Evolutionary conservation across 352 stramenopile genomes (phyloP), one percentile per base, ranked within the genome.

Genomic region (Phytophthora syringae): DNA sequence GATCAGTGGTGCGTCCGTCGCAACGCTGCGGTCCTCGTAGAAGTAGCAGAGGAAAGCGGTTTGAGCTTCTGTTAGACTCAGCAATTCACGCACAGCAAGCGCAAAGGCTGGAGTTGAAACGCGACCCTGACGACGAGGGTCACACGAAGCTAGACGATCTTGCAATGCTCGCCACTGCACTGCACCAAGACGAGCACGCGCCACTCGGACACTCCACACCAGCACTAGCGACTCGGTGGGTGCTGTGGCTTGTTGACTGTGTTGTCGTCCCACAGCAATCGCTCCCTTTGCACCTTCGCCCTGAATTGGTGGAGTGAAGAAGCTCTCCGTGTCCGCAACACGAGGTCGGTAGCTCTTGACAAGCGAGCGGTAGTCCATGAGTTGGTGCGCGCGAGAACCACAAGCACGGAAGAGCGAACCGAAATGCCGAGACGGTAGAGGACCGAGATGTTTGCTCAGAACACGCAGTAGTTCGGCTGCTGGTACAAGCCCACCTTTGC

Each of bases 161-260:
- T 93, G 89, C 22, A 91, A 51, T 2, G 62, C 27, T 24, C 72
- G 30, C 82, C 82, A 93, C 25, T 80, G 65, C 0, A 49, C 24
- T 1, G 53, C 20, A 0, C 64, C 58, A 45, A 93, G 61, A 50
- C 87, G 74, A 20, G 74, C 73, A 21, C 84, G 68, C 42, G 79
- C 69, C 12, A 88, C 75, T 18, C 82, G 84, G 32, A 91, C 74
- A 56, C 82, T 90, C 79, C 77, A 91, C 37, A 90, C 79, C 54
- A 93, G 83, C 13, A 91, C 72, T 7, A 87, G 74, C 48, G 82
- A 91, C 60, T 93, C 84, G 21, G 80, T 90, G 1, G 84, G 84
- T 39, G 65, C 65, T 25, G 65, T 74, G 62, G 82, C 65, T 76
- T 89, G 71, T 66, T 77, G 62, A 57, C 87, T 47, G 61, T 80